Percentiles rank a stretch among this genome's conserved stretches.
These are phyloP conservation scores for Mycena epipterygia DNA, from an alignment of 768 basidiomycete species.

Conservation along the genomic window DNA sequence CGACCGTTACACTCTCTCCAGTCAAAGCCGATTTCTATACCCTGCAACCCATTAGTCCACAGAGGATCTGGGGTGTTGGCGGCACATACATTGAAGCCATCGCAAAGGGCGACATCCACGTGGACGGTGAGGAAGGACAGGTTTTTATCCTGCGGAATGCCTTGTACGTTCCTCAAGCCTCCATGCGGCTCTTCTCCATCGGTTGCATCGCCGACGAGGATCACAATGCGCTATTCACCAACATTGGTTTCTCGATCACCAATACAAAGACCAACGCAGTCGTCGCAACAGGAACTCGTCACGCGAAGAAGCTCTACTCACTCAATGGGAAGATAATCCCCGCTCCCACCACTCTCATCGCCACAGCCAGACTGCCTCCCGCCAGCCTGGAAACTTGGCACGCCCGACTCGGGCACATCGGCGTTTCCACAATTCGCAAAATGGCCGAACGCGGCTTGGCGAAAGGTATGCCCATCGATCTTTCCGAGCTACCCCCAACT, in stretches of 20 bases:
- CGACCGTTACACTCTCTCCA: conserved; percentile 35
- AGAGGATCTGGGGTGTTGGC: conserved; percentile 29
- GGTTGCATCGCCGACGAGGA: conserved; percentile 18
- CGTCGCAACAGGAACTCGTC: conserved; percentile 22
- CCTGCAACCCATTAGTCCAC: conserved; percentile 23
- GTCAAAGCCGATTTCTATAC: conserved; percentile 30
- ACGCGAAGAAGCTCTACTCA: conserved; percentile 14
- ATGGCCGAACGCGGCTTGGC: conserved; percentile 18
- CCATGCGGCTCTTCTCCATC: conserved; percentile 38
- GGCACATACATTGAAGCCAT: conserved; percentile 35
- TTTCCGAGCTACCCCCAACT: conserved; percentile 14
- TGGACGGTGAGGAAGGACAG: neutral
- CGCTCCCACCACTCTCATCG: conserved; percentile 9
- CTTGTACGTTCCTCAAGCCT: conserved; percentile 33
- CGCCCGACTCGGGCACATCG: conserved; percentile 34
- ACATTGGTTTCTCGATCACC: neutral
- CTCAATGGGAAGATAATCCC: conserved; percentile 1
- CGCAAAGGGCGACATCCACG: conserved; percentile 29
- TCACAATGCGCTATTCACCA: conserved; percentile 19
- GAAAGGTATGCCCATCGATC: conserved; percentile 36
- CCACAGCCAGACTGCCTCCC: neutral
- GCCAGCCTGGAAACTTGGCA: conserved; percentile 37
- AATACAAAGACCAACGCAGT: neutral
- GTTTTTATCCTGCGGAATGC: conserved; percentile 26
- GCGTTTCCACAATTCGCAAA: conserved; percentile 21